Base-by-base conservation (phyloP, 1,284 basidiomycete genomes). In the Kwoniella shivajii region DNA sequence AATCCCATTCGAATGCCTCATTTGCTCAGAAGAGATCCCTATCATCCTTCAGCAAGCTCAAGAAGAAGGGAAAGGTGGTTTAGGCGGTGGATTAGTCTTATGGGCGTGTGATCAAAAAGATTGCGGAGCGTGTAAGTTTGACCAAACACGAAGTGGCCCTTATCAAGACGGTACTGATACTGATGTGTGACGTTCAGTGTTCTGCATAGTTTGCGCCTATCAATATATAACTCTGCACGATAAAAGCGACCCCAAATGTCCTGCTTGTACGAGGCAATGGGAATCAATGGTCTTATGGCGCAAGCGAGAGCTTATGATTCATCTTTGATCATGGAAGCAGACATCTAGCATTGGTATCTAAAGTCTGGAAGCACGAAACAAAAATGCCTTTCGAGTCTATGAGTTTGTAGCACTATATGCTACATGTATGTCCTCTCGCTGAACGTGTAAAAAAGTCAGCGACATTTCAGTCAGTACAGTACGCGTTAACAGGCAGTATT, bases 191-290 rank as follows among this genome's bases (percentile, higher is more conserved):
- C 11, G 16, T 14, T 43, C 4, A 56, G 48, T 56, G 46, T 56
- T 42, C 22, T 56, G 54, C 27, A 43, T 46, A 30, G 7, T 24
- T 18, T 50, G 49, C 29, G 54, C 33, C 39, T 16, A 42, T 18
- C 24, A 43, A 22, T 37, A 36, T 24, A 31, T 43, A 31, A n/a
- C 11, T 14, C 43, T 4, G 9, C 0, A 2, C 2, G 29, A 14
- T 22, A 16, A 30, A 13, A 31, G 26, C 13, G 0, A 18, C 9
- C 20, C 50, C 4, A 31, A 22, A 41, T 56, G 54, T 34, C 45
- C 42, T 20, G 43, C 26, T 29, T 56, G 54, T 51, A 56, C 36
- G n/a, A 36, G 54, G 36, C 18, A 14, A 30, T 56, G 54, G 54
- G 31, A 50, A 30, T 18, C 51, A n/a, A 13, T 31, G 13, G 13